Conservation (phyloP, 202 grass and related monocot species). For the Sporobolus alterniflorus region DNA sequence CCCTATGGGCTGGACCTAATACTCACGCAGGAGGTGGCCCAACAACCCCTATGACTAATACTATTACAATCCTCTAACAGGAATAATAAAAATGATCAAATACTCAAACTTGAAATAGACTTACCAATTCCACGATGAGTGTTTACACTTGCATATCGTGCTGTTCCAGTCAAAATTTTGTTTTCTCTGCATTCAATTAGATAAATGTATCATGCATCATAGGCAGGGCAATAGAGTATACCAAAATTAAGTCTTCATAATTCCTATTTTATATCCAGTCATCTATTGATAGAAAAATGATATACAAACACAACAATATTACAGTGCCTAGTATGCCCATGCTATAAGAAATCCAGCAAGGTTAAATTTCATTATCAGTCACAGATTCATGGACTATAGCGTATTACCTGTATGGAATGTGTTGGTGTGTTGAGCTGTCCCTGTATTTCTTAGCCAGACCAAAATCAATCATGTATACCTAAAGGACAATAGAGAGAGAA, state of each 20-base stretch:
- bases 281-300: background rate
- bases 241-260: background rate
- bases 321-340: background rate
- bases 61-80: background rate
- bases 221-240: conserved; percentile 13
- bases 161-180: conserved; percentile 68
- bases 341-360: background rate
- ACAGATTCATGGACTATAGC: conserved; percentile 24
- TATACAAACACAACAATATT: conserved; percentile 16
- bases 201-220: conserved; percentile 21
- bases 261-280: conserved; percentile 11
- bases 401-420: conserved; percentile 61
- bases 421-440: conserved; percentile 54
- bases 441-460: conserved; percentile 64
- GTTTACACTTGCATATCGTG: conserved; percentile 59
- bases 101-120: conserved; percentile 9
- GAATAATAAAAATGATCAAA: conserved; percentile 6
- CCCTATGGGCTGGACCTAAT: no score
- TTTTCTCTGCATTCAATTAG: conserved; percentile 56
- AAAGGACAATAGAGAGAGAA: conserved; percentile 1
- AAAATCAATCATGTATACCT: conserved; percentile 69
- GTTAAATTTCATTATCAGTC: background rate
- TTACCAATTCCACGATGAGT: conserved; percentile 62
- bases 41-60: no score
- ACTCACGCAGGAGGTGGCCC: no score